Conservation (phyloP, 768 basidiomycete genomes). For the Holtermannia corniformis region DNA sequence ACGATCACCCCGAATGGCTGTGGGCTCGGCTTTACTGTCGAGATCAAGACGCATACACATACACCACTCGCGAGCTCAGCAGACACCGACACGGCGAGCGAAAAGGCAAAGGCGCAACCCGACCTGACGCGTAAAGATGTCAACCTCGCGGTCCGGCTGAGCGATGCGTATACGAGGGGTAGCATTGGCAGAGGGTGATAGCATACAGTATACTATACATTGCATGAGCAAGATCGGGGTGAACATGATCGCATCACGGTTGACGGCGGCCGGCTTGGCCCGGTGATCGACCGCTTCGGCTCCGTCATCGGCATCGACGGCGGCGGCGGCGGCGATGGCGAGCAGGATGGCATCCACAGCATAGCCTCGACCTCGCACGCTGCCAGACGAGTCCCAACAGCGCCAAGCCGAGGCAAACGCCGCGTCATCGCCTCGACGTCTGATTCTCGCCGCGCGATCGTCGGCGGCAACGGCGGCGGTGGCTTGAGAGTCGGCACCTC, state of each 20-base stretch:
- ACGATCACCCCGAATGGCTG: not conserved
- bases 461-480: not conserved
- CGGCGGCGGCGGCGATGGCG: too few species aligned
- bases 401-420: not conserved
- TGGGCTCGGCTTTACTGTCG: not conserved
- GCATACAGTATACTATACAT: not conserved
- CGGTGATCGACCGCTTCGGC: not conserved
- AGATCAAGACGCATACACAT: not conserved
- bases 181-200: not conserved
- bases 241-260: not conserved
- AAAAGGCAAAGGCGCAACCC: not conserved
- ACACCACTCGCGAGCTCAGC: not conserved
- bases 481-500: not conserved
- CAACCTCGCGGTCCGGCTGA: too few species aligned
- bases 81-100: not conserved
- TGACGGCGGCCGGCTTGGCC: not conserved
- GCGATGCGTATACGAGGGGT: too few species aligned
- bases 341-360: too few species aligned
- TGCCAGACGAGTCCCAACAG: not conserved
- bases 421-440: too few species aligned
- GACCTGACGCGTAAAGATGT: not conserved
- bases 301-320: not conserved
- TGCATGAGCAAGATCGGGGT: not conserved
- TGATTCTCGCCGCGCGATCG: too few species aligned
- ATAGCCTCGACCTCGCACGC: too few species aligned